Evolutionary conservation across 352 stramenopile genomes (phyloP), one percentile per base, ranked within the genome.

Genomic region (Aphanomyces cochlioides): DNA sequence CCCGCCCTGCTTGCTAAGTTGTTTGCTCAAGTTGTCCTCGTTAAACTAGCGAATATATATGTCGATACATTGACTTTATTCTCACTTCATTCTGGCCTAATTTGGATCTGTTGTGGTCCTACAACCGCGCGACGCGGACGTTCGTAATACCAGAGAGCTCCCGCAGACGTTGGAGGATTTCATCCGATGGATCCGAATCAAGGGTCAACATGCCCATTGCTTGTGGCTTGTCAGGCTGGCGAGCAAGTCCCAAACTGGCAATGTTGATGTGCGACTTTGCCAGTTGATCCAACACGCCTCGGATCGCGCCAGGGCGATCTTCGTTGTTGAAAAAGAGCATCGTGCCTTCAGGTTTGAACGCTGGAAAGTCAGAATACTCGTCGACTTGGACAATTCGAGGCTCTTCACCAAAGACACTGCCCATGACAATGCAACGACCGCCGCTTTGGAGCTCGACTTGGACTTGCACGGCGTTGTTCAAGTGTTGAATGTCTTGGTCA

Each of bases 321-420:
- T 92, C 74, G 75, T 94, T 94, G 76, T 89, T 89, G 73, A 94
- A 92, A 21, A 92, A 77, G 41, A 94, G 75, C 48, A 94, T 66
- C 70, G 91, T 94, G 34, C 86, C 86, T 53, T 87, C 72, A 4
- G 86, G 86, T 0, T 84, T 85, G 78, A 94, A 94, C 2, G 84
- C 82, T 5, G 86, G 86, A 54, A 94, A 94, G 73, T 94, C 84
- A 10, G 82, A 90, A 77, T 92, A 92, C 59, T 90, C 84, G 66
- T 90, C 87, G 60, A 94, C 82, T 64, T 80, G 80, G 65, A 94
- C 86, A 61, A 94, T 74, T 66, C 84, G 83, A 36, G 84, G 84
- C 53, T 94, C 86, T 50, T 91, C 84, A 39, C 86, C 86, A 75
- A 94, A 94, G 10, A 94, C 84, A 61, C 83, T 91, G 47, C 86